Conservation (phyloP, 2,329 filamentous ascomycete genomes). For the Geoglossum cookeanum region DNA sequence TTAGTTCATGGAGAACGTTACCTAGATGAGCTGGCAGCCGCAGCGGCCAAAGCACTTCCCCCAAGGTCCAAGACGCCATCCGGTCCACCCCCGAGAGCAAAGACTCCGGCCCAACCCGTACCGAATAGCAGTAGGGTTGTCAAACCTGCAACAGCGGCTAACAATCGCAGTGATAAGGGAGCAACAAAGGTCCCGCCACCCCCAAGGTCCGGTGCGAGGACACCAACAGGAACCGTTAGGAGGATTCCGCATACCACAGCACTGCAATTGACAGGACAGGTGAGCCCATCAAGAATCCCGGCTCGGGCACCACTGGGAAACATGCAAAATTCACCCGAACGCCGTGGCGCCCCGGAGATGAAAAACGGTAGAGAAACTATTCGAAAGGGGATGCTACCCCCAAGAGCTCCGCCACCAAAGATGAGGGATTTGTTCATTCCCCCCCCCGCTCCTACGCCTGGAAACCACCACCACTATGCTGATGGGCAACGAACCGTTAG, state of each 20-base stretch:
- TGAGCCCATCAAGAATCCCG: constrained; percentile 50
- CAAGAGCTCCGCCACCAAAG: constrained; percentile 62
- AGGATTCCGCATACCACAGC: constrained; percentile 13
- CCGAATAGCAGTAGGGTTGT: constrained; percentile 9
- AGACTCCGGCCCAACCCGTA: constrained; percentile 22
- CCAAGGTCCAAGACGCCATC: constrained; percentile 60
- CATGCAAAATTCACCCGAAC: constrained; percentile 65
- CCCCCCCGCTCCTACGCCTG: constrained; percentile 20
- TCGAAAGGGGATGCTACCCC: constrained; percentile 32
- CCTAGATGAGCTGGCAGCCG: constrained; percentile 60
- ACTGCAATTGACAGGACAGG: constrained; percentile 14
- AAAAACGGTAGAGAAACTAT: constrained; percentile 6
- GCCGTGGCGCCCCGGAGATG: constrained; percentile 30
- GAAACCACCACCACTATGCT: constrained; percentile 18
- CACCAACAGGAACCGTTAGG: constrained; percentile 22
- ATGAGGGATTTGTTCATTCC: constrained; percentile 66
- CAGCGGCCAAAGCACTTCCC: constrained; percentile 38
- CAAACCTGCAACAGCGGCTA: constrained; percentile 16
- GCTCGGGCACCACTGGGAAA: constrained; percentile 49
- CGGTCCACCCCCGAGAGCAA: constrained; percentile 28
- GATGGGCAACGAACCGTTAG: constrained; percentile 33
- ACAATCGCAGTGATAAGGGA: constrained; percentile 18
- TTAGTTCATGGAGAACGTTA: constrained; percentile 84
- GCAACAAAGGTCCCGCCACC: constrained; percentile 19
- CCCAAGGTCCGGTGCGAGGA: constrained; percentile 25